Percentiles rank a stretch among this genome's conserved stretches.
Evolutionary conservation across 768 basidiomycete species (phyloP).

Genomic region (Trametes cingulata): DNA sequence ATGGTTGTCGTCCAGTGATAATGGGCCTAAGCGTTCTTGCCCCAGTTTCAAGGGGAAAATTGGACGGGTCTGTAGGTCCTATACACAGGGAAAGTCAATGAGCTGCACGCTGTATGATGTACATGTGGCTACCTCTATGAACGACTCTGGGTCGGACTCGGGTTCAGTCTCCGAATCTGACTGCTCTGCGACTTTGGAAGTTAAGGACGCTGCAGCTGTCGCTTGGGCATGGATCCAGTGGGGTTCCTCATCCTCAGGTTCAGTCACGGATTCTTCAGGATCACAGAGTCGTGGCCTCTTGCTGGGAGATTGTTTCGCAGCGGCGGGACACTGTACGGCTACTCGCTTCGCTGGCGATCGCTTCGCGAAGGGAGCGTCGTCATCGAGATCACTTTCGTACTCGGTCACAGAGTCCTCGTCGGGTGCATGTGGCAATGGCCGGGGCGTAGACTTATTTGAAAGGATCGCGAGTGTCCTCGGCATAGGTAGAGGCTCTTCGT

Average conservation of each 20-base stretch:
- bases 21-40: conserved; percentile 45
- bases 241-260: conserved; percentile 43
- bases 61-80: conserved; percentile 53
- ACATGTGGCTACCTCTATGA: neutral
- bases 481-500: conserved; percentile 3
- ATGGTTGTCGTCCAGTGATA: conserved; percentile 52
- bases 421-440: neutral
- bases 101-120: neutral
- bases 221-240: neutral
- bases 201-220: neutral
- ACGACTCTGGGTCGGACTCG: conserved; percentile 35
- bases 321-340: neutral
- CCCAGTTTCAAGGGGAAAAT: conserved; percentile 49
- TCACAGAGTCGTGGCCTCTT: neutral
- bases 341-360: neutral
- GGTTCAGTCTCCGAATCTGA: conserved; percentile 41
- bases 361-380: neutral
- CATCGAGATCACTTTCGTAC: conserved; percentile 16
- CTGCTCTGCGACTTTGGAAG: neutral
- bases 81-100: neutral
- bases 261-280: conserved; percentile 36
- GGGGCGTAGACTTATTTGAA: neutral
- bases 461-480: conserved; percentile 5
- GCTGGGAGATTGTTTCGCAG: neutral
- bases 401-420: conserved; percentile 12